Base-by-base conservation (phyloP, 805 yeast genomes). In the Kregervanrija fluxuum region DNA sequence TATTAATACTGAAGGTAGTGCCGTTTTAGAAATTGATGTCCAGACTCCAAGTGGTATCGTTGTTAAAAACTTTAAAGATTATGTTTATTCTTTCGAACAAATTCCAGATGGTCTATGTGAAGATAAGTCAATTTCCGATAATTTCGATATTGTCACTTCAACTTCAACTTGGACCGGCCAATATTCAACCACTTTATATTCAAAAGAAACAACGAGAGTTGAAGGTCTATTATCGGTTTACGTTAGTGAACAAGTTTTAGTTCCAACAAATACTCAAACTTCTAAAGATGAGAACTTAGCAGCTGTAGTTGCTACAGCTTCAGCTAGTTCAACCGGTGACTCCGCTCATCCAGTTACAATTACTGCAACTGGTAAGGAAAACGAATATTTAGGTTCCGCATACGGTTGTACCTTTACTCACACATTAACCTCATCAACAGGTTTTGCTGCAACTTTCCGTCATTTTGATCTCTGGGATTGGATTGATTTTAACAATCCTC, bases 391-490 rank as follows among this genome's bases (percentile, higher is more conserved):
- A 22, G 28, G 28, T 22, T 22, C 28, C 8, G 47, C 41, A 16
- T 36, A 43, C 13, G 44, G 44, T 14, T 44, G 47, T 33, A 11
- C 14, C 1, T 17, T 44, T 1, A 13, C 36, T 5, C 16, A 14
- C 8, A 2, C 30, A 1, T 33, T 5, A n/a, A 22, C 22, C 8
- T 44, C 47, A 11, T 13, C 41, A 6, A 13, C 40, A 15, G 47
- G 47, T 22, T 44, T 44, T 17, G 43, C 40, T 40, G 47, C 47
- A 1, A 44, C 43, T 1, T 44, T 44, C 12, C 40, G 30, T 22
- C 30, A 40, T 11, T 44, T 40, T 6, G 30, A 37, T n/a, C 10
- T n/a, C 11, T 40, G 28, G 28, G 28, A 22, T 22, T 22, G 28
- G 28, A 22, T 40, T 10, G 40, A 40, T 33, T n/a, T 38, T 5